These are phyloP conservation scores for Termitomyces sp. DNA, from an alignment of 768 basidiomycete genomes.

Conservation along the genomic window DNA sequence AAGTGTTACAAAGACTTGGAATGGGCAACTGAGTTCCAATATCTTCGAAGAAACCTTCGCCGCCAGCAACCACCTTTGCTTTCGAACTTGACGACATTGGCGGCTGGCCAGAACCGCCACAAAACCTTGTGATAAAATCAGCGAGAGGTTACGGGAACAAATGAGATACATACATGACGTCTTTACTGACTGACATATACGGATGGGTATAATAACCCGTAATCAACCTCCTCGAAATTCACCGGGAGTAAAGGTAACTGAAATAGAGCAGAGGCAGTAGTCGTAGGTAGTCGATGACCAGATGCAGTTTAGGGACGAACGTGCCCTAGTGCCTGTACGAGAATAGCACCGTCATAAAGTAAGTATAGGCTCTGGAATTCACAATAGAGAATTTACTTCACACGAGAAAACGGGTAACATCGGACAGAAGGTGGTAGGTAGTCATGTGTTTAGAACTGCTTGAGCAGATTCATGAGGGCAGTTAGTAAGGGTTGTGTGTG, in stretches of 20 bases:
- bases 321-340: neutral
- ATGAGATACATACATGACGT: neutral
- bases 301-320: neutral
- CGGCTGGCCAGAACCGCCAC: neutral
- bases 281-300: neutral
- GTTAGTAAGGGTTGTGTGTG: neutral
- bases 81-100: neutral
- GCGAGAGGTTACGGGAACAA: neutral
- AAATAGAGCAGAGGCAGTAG: neutral
- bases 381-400: neutral
- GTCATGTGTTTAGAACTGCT: neutral
- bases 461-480: neutral
- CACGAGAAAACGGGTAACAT: neutral
- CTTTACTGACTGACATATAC: neutral
- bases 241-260: neutral
- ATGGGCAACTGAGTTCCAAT: neutral
- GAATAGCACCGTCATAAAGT: neutral
- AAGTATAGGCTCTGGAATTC: neutral
- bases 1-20: too few species aligned
- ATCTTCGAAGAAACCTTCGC: neutral
- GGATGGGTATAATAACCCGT: neutral
- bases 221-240: neutral
- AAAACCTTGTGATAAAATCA: neutral
- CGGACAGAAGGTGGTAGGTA: neutral
- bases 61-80: neutral